Conservation (phyloP, 257 asterid genomes). For the Solanum rostratum region DNA sequence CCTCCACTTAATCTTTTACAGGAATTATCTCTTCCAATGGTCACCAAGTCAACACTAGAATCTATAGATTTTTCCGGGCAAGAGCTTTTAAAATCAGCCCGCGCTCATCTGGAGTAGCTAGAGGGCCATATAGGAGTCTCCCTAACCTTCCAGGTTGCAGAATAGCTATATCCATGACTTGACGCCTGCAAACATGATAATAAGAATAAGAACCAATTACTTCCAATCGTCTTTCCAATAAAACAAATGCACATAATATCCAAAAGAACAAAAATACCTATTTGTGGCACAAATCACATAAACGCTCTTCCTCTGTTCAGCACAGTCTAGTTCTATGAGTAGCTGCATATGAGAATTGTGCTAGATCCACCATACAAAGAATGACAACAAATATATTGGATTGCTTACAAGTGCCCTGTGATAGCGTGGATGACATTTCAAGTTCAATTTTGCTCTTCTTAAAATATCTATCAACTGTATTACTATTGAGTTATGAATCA, state of each 20-base stretch:
- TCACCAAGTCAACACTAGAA: conserved; percentile 48
- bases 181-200: conserved; percentile 42
- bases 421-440: too few species aligned
- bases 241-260: background rate
- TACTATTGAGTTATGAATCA: too few species aligned
- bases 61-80: conserved; percentile 52
- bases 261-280: conserved; percentile 30
- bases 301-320: conserved; percentile 57
- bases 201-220: background rate
- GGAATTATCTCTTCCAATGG: conserved; percentile 40
- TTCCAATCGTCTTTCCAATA: background rate
- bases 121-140: conserved; percentile 63
- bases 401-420: too few species aligned
- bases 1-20: conserved; percentile 81
- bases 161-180: conserved; percentile 70
- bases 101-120: conserved; percentile 73
- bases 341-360: conserved; percentile 29
- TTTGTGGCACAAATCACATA: conserved; percentile 86
- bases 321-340: conserved; percentile 71
- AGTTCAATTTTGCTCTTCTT: too few species aligned
- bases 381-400: too few species aligned
- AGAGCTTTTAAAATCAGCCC: conserved; percentile 72
- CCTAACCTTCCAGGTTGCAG: conserved; percentile 84
- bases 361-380: too few species aligned
- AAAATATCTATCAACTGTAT: too few species aligned